Conservation (phyloP, 805 yeast genomes). For the Wickerhamomyces tratensis region DNA sequence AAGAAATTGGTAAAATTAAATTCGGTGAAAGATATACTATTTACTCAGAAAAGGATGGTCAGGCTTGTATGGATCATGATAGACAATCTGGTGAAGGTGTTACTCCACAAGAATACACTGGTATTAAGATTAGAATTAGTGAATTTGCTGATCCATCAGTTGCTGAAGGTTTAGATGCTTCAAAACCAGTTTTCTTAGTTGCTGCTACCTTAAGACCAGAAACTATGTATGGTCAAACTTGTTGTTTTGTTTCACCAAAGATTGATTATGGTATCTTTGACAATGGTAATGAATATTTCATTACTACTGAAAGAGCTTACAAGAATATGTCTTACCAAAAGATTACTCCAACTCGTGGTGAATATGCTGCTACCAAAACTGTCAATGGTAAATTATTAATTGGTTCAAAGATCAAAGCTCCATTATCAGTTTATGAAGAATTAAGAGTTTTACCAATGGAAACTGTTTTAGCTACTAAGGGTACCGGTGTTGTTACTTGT, state of each 20-base stretch:
- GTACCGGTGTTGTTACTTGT: slow-evolving; percentile 98
- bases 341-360: slow-evolving; percentile 82
- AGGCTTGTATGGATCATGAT: slow-evolving; percentile 99
- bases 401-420: slow-evolving; percentile 84
- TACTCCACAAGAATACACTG: slow-evolving; percentile 92
- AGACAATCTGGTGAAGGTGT: slow-evolving; percentile 97
- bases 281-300: slow-evolving; percentile 66
- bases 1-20: slow-evolving; percentile 82
- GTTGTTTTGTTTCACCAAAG: slow-evolving; percentile 96
- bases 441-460: slow-evolving; percentile 94
- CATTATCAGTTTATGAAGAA: slow-evolving; percentile 59
- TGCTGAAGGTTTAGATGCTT: slow-evolving; percentile 25
- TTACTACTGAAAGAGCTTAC: slow-evolving; percentile 92
- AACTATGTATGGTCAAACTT: slow-evolving; percentile 98
- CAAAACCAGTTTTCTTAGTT: slow-evolving; percentile 68
- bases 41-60: slow-evolving; percentile 96
- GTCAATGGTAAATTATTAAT: slow-evolving; percentile 67
- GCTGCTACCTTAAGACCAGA: slow-evolving; percentile 99
- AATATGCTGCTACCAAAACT: slow-evolving; percentile 45
- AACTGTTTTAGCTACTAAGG: slow-evolving; percentile 87
- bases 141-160: slow-evolving; percentile 39
- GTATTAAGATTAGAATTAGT: slow-evolving; percentile 75
- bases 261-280: slow-evolving; percentile 86
- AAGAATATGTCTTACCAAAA: slow-evolving; percentile 96
- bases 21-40: slow-evolving; percentile 98